A percentile compares a stretch with the other conserved stretches of the same genome.
Evolutionary conservation across 1,284 basidiomycete genomes (phyloP).

Genomic region (Cutaneotrichosporon daszewskae): DNA sequence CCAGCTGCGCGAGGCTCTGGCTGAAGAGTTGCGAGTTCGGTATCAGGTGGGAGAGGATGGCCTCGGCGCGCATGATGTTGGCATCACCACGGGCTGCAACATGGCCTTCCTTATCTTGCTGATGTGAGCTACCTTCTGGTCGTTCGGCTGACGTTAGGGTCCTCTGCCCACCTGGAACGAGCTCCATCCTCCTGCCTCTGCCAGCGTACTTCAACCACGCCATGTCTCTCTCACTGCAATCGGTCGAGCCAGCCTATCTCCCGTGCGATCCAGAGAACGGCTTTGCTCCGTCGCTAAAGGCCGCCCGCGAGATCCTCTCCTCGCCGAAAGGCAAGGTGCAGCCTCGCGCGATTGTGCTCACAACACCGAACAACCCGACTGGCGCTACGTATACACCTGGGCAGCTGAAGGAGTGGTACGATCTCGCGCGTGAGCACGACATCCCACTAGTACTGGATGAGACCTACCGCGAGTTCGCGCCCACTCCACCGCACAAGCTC

Average conservation of each 20-base stretch:
- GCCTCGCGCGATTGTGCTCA: constrained; percentile 63
- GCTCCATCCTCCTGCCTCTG: constrained; percentile 65
- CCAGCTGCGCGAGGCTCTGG: constrained; percentile 56
- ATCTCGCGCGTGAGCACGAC: constrained; percentile 56
- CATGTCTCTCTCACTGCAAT: constrained; percentile 67
- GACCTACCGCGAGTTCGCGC: constrained; percentile 79
- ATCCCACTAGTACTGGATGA: constrained; percentile 80
- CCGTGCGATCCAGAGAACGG: constrained; percentile 55
- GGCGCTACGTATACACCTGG: constrained; percentile 64
- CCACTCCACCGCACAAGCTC: constrained; percentile 40
- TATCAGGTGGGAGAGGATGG: constrained; percentile 52
- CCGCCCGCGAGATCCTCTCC: constrained; percentile 27
- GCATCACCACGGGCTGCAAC: constrained; percentile 46
- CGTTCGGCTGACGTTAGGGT: constrained; percentile 33
- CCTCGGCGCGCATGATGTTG: constrained; percentile 19
- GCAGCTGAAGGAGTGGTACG: constrained; percentile 60
- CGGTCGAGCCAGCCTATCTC: constrained; percentile 60
- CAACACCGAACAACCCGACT: constrained; percentile 59
- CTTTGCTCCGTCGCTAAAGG: constrained; percentile 56
- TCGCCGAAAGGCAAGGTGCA: background rate
- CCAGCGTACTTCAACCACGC: constrained; percentile 81
- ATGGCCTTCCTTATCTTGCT: constrained; percentile 44
- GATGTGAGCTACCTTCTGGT: constrained; percentile 12
- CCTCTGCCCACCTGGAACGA: constrained; percentile 65
- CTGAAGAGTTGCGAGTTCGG: constrained; percentile 58